These are phyloP conservation scores for Brassica balearica DNA, from an alignment of 441 rosid species.

Conservation along the genomic window DNA sequence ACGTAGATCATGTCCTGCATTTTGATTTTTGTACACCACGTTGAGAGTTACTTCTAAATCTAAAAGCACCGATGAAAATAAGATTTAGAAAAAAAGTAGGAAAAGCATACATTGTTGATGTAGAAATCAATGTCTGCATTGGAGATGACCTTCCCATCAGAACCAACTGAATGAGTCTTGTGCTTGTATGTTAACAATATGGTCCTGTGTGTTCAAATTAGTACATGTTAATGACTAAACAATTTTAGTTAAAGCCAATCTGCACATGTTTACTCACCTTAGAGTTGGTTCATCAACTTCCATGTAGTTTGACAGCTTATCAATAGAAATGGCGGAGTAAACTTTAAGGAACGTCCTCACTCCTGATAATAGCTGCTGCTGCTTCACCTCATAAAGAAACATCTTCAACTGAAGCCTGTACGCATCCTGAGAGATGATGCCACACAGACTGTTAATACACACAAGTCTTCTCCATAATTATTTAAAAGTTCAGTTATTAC, in stretches of 20 bases:
- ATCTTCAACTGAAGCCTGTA: conserved; percentile 93
- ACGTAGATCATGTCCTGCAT: conserved; percentile 86
- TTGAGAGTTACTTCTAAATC: conserved; percentile 8
- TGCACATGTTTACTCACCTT: conserved; percentile 51
- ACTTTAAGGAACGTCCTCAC: conserved; percentile 86
- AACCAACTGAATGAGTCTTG: conserved; percentile 90
- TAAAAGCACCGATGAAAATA: neutral
- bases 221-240: neutral
- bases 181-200: conserved; percentile 90
- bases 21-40: conserved; percentile 30
- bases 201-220: conserved; percentile 59
- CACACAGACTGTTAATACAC: neutral
- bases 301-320: conserved; percentile 89
- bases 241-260: neutral
- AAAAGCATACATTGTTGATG: conserved; percentile 66
- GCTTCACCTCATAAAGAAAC: conserved; percentile 92
- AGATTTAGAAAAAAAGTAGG: neutral
- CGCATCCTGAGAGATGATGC: conserved; percentile 68
- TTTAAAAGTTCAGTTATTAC: conserved; percentile 44
- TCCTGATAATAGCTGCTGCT: conserved; percentile 84
- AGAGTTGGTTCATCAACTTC: conserved; percentile 91
- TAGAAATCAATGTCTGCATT: conserved; percentile 95
- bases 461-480: conserved; percentile 15
- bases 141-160: conserved; percentile 75
- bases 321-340: conserved; percentile 81